phyloP scores from a whole-genome alignment of 208 protist genomes.

The Trypanosoma rangeli region DNA sequence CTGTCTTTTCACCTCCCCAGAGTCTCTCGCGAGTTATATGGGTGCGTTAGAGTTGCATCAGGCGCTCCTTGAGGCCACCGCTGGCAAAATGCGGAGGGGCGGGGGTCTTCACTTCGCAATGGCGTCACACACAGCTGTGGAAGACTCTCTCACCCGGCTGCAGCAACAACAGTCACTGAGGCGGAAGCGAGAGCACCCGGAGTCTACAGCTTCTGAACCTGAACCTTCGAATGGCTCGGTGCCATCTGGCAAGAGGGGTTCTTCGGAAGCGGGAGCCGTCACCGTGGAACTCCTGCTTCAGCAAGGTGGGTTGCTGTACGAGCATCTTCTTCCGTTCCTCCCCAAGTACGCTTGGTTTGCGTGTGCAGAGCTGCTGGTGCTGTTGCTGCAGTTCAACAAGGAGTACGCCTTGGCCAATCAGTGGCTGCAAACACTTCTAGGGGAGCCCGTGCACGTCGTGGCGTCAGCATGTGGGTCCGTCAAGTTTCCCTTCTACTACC shows the following conservation, averaged over 20 bases:
- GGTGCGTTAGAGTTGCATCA: slow-evolving; percentile 30
- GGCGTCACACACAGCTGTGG: slow-evolving; percentile 16
- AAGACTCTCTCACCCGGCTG: slow-evolving; percentile 11
- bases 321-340: slow-evolving; percentile 68
- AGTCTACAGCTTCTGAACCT: background rate
- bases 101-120: slow-evolving; percentile 12
- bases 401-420: slow-evolving; percentile 62
- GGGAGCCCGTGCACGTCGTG: slow-evolving; percentile 55
- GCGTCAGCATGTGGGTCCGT: slow-evolving; percentile 19
- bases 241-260: background rate
- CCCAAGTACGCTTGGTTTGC: slow-evolving; percentile 72
- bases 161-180: background rate
- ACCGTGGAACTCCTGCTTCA: slow-evolving; percentile 36
- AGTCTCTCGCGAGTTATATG: slow-evolving; percentile 27
- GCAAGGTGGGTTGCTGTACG: slow-evolving; percentile 40
- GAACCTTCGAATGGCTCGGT: background rate
- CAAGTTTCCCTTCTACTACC: slow-evolving; percentile 54
- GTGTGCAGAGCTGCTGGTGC: slow-evolving; percentile 64
- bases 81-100: background rate
- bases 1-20: slow-evolving; percentile 21
- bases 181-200: background rate
- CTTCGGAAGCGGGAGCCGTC: background rate
- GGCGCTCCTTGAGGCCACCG: slow-evolving; percentile 10
- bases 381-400: slow-evolving; percentile 49
- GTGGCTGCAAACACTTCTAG: slow-evolving; percentile 53